These are phyloP conservation scores for Prunus campanulata DNA, from an alignment of 306 rosid genomes.

Conservation along the genomic window DNA sequence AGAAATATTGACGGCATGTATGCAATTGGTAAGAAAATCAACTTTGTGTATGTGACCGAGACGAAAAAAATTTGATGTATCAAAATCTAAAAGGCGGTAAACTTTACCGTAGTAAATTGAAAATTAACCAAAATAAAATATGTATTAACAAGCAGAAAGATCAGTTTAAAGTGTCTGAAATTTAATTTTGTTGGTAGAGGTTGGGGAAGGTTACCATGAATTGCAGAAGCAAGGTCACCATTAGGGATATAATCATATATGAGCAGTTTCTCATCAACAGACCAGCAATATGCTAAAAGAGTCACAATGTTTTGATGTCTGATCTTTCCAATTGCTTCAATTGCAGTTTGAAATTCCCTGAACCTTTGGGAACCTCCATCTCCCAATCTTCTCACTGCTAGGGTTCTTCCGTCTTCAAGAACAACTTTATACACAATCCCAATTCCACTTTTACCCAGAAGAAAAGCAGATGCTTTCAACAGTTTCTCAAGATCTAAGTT, in stretches of 20 bases:
- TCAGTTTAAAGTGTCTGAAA: not conserved
- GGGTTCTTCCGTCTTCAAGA: conserved; percentile 75
- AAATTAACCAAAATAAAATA: not conserved
- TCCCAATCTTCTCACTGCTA: conserved; percentile 88
- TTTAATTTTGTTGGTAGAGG: not conserved
- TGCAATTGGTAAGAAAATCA: too few species aligned
- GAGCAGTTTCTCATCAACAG: conserved; percentile 95
- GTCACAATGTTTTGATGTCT: conserved; percentile 80
- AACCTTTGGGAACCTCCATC: conserved; percentile 94
- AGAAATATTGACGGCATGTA: too few species aligned
- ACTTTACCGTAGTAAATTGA: too few species aligned
- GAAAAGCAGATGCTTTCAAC: conserved; percentile 95
- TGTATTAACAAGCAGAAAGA: too few species aligned
- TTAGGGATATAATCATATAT: conserved; percentile 76
- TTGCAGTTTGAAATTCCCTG: conserved; percentile 89
- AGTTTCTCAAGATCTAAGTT: conserved; percentile 88
- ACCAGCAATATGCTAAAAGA: conserved; percentile 88
- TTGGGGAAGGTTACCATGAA: conserved; percentile 61
- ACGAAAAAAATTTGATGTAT: too few species aligned
- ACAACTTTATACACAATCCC: conserved; percentile 96
- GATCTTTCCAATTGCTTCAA: conserved; percentile 88
- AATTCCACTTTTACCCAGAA: conserved; percentile 78
- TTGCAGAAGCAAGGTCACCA: conserved; percentile 82
- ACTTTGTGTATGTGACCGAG: too few species aligned
- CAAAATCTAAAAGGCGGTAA: too few species aligned